A percentile compares a stretch with the other conserved stretches of the same genome.
Conservation (phyloP, 495 filamentous ascomycete species). For the Chaetomium cochliodes region DNA sequence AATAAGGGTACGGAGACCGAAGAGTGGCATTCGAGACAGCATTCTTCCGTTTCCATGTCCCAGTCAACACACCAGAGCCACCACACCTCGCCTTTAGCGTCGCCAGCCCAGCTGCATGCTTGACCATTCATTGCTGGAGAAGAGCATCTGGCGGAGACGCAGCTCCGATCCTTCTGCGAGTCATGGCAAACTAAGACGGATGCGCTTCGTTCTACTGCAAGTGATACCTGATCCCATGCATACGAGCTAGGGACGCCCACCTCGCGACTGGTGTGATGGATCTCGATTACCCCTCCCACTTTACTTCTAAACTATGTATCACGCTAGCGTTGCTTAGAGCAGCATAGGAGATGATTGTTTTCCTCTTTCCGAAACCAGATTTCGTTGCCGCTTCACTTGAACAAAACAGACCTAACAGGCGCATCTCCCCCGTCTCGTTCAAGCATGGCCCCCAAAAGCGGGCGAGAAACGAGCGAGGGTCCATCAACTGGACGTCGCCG, state of each 20-base stretch:
- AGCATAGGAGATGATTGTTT: too few relatives aligned
- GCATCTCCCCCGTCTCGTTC: too few relatives aligned
- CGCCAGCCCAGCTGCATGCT: not conserved
- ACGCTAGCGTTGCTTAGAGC: too few relatives aligned
- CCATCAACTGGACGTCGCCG: too few relatives aligned
- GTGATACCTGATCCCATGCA: not conserved
- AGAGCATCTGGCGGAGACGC: not conserved
- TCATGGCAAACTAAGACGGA: not conserved
- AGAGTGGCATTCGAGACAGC: not conserved
- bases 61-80: not conserved
- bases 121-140: not conserved
- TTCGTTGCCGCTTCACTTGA: too few relatives aligned
- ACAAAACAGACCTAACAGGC: too few relatives aligned
- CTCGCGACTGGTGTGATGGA: not conserved
- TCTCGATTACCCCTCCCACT: too few relatives aligned
- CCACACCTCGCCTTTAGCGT: not conserved
- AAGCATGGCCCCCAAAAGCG: too few relatives aligned
- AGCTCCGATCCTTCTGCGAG: not conserved
- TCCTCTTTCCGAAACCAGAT: too few relatives aligned
- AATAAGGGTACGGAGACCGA: not conserved
- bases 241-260: not conserved
- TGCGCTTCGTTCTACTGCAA: not conserved
- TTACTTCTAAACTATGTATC: too few relatives aligned
- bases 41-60: not conserved
- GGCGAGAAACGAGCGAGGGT: too few relatives aligned